phyloP scores from a whole-genome alignment of 2,329 filamentous ascomycete species.

The Golovinomyces cichoracearum region DNA sequence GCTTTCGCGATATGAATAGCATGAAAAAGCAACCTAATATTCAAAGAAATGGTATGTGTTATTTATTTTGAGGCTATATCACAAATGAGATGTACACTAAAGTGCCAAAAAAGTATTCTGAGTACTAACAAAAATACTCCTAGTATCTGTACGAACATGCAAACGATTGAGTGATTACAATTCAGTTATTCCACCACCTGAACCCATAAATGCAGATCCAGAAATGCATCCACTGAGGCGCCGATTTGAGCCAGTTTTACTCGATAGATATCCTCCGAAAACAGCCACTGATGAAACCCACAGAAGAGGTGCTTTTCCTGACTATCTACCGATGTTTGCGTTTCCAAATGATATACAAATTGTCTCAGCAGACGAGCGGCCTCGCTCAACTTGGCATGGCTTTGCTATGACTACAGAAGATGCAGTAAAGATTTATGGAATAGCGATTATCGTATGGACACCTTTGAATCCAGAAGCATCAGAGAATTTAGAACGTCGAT shows the following conservation, averaged over 20 bases:
- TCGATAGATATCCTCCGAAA: constrained; percentile 79
- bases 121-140: constrained; percentile 5
- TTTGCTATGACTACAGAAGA: constrained; percentile 95
- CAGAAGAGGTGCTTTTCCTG: constrained; percentile 64
- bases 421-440: constrained; percentile 72
- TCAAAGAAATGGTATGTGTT: constrained; percentile 40
- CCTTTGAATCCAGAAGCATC: constrained; percentile 60
- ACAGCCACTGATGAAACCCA: constrained; percentile 55
- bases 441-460: constrained; percentile 80
- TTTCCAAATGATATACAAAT: constrained; percentile 97
- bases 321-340: constrained; percentile 97
- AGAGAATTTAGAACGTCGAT: constrained; percentile 57
- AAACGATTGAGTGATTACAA: constrained; percentile 91
- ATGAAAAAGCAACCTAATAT: constrained; percentile 59
- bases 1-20: constrained; percentile 85
- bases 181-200: constrained; percentile 80
- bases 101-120: background rate
- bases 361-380: constrained; percentile 78
- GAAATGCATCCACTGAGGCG: constrained; percentile 90
- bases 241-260: constrained; percentile 80
- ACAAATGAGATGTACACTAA: too few species aligned
- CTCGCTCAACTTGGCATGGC: constrained; percentile 92
- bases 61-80: constrained; percentile 1
- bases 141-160: constrained; percentile 50
- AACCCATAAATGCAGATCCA: constrained; percentile 67